These are phyloP conservation scores for Ophidiomyces ophidiicola DNA, from an alignment of 2,329 filamentous ascomycete species.

Conservation along the genomic window DNA sequence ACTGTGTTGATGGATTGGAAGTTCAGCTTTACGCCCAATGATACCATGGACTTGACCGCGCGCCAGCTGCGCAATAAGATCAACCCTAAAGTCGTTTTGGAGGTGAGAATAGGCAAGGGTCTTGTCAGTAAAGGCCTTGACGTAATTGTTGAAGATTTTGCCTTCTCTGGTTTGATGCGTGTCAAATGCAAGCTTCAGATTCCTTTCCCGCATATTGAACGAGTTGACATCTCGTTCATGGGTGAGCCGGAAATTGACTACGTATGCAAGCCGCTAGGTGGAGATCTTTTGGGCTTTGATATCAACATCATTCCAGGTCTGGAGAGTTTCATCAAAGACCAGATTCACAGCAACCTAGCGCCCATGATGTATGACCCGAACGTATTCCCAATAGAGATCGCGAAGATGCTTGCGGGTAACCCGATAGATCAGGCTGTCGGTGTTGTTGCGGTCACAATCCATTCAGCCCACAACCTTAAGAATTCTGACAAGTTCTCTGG, in stretches of 20 bases:
- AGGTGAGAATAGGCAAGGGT: conserved; percentile 88
- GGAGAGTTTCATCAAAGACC: conserved; percentile 85
- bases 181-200: conserved; percentile 96
- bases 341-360: conserved; percentile 83
- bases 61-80: conserved; percentile 88
- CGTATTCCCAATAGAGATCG: conserved; percentile 95
- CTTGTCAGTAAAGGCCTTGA: conserved; percentile 95
- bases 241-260: conserved; percentile 86
- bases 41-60: conserved; percentile 79
- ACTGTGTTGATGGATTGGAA: conserved; percentile 99
- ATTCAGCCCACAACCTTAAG: conserved; percentile 84
- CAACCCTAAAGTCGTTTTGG: conserved; percentile 91
- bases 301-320: conserved; percentile 98
- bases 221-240: conserved; percentile 88
- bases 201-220: conserved; percentile 88
- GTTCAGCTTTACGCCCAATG: conserved; percentile 96
- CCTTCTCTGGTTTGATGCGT: conserved; percentile 89
- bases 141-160: conserved; percentile 96
- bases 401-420: conserved; percentile 92
- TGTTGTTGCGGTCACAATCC: conserved; percentile 79
- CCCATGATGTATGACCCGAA: conserved; percentile 99
- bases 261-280: conserved; percentile 92
- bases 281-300: conserved; percentile 90
- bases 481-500: conserved; percentile 90
- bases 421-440: conserved; percentile 93